Base-by-base conservation (phyloP, 2,329 filamentous ascomycete genomes). In the Lachnellula hyalina region DNA sequence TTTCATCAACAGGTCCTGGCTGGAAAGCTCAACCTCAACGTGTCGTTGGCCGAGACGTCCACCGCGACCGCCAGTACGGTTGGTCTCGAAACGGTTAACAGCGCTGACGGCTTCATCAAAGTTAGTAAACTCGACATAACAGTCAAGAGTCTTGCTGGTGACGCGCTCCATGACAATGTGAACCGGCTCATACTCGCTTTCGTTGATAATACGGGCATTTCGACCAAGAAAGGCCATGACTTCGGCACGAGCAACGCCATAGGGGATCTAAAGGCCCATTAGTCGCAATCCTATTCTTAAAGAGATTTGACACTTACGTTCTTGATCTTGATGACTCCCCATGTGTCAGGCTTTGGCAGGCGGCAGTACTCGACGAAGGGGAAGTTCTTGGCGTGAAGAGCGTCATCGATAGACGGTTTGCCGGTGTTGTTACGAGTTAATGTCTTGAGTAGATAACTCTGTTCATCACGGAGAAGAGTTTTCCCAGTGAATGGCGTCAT, bases 161-260 rank as follows among this genome's bases (percentile, higher is more conserved):
- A 77, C 74, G n/a, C 81, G 76, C 52, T 85, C 82, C 81, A 85
- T 84, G 61, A 84, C 81, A 59, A 85, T 83, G 56, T 85, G 82
- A 7, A 85, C 73, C 0, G 80, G 77, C 62, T 83, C 81, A 5
- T 80, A 73, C 9, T 70, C 64, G 2, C 64, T 66, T 55, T 84
- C 81, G 32, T 75, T 77, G 47, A 83, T 67, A 35, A 84, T 75
- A 54, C 75, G 77, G 21, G 79, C 76, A 61, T 80, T 83, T 49
- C 79, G 77, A 2, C 82, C 82, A 17, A 85, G 72, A 61, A 84
- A 81, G 1, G 81, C 81, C 51, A 82, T 72, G 17, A 85, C 70
- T 64, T 85, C 81, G 14, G 76, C 66, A 3, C 78, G 75, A 23
- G 72, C 78, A 47, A 78, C 76, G 15, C 71, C 69, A 59, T 82